Conservation (phyloP, 1,284 basidiomycete genomes). For the Leccinum subspadiceum region DNA sequence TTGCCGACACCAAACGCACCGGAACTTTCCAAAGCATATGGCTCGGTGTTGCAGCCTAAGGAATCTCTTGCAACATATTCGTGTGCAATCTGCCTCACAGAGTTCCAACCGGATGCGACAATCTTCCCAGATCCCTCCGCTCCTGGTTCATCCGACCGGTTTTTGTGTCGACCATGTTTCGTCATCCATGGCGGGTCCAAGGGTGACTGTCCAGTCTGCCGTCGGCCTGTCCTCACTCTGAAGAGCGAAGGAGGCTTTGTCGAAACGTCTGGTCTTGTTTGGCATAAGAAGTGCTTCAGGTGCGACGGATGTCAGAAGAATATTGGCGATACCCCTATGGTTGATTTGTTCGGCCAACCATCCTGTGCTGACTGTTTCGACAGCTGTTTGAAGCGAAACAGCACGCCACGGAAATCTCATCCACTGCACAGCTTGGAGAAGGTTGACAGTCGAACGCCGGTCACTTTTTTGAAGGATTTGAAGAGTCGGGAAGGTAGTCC, state of each 20-base stretch:
- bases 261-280: conserved; percentile 63
- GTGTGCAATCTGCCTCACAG: conserved; percentile 60
- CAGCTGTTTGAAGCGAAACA: conserved; percentile 58
- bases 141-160: conserved; percentile 43
- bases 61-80: conserved; percentile 64
- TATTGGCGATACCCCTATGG: conserved; percentile 71
- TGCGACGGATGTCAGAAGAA: conserved; percentile 70
- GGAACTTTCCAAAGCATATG: conserved; percentile 75
- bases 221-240: conserved; percentile 65
- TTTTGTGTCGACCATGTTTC: conserved; percentile 74
- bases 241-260: conserved; percentile 76
- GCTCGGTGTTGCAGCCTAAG: conserved; percentile 76
- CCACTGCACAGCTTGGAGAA: conserved; percentile 31
- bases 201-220: conserved; percentile 65
- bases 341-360: conserved; percentile 76
- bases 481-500: conserved; percentile 51
- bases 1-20: conserved; percentile 60
- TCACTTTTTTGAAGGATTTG: conserved; percentile 37
- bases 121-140: conserved; percentile 73
- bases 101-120: conserved; percentile 75
- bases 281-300: conserved; percentile 78
- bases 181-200: conserved; percentile 68
- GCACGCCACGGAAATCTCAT: conserved; percentile 39
- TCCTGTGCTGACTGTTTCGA: conserved; percentile 78
- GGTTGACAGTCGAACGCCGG: conserved; percentile 37